phyloP scores from a whole-genome alignment of 78 protist species.

The Mantamonas sphyraenae region DNA sequence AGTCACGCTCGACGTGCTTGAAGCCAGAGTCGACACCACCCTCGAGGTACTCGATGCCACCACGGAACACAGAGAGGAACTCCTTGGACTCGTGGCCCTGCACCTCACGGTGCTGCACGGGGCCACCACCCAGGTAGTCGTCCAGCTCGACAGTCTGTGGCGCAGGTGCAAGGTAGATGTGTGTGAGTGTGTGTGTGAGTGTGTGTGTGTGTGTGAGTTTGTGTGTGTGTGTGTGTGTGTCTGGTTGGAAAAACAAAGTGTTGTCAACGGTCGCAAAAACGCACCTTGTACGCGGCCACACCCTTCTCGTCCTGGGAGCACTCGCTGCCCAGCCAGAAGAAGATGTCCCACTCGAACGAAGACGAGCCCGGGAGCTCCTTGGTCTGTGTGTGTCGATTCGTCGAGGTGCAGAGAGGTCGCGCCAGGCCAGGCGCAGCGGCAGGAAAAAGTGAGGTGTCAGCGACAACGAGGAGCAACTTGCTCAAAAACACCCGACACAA shows the following conservation, averaged over 20 bases:
- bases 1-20: slow-evolving; percentile 29
- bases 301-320: slow-evolving; percentile 73
- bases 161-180: too few species aligned
- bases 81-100: slow-evolving; percentile 35
- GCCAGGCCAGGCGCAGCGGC: too few species aligned
- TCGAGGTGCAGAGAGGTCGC: too few species aligned
- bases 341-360: slow-evolving; percentile 20
- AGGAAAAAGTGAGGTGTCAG: too few species aligned
- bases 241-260: too few species aligned
- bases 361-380: not conserved
- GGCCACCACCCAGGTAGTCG: slow-evolving; percentile 37
- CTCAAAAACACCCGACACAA: too few species aligned
- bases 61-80: slow-evolving; percentile 26
- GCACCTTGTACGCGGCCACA: slow-evolving; percentile 75
- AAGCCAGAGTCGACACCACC: slow-evolving; percentile 62
- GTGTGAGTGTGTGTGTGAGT: too few species aligned
- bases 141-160: slow-evolving; percentile 79
- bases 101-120: slow-evolving; percentile 66
- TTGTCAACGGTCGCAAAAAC: too few species aligned
- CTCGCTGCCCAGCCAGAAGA: slow-evolving; percentile 62
- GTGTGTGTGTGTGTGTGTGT: too few species aligned
- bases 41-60: slow-evolving; percentile 1
- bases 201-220: too few species aligned
- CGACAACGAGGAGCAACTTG: too few species aligned
- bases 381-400: not conserved